Evolutionary conservation across 2,329 filamentous ascomycete species (phyloP).

Genomic region (Cladorrhinum sp.): DNA sequence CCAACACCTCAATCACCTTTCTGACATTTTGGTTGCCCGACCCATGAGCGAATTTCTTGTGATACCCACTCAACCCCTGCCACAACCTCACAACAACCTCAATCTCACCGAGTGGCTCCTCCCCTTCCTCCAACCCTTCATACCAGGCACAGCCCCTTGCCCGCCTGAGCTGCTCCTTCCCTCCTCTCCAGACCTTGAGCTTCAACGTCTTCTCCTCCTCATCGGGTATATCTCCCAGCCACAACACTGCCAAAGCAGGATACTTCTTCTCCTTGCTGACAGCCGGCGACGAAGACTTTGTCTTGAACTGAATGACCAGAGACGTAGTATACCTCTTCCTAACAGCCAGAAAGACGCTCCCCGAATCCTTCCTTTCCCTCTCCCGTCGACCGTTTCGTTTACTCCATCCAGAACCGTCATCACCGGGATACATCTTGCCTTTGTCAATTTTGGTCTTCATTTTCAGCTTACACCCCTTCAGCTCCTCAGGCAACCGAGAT

Average conservation of each 20-base stretch:
- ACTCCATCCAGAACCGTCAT: slow-evolving; percentile 47
- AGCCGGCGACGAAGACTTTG: slow-evolving; percentile 52
- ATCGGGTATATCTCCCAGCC: slow-evolving; percentile 67
- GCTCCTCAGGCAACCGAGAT: slow-evolving; percentile 43
- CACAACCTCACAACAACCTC: slow-evolving; percentile 58
- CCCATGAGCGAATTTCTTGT: slow-evolving; percentile 50
- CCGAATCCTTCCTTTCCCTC: slow-evolving; percentile 30
- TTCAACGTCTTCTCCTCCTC: slow-evolving; percentile 59
- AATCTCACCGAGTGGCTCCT: slow-evolving; percentile 54
- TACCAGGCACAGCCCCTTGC: slow-evolving; percentile 36
- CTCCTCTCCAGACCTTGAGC: slow-evolving; percentile 65
- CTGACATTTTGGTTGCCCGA: slow-evolving; percentile 51
- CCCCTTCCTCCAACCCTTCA: slow-evolving; percentile 48
- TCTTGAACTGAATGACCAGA: slow-evolving; percentile 57
- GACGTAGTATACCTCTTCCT: slow-evolving; percentile 58
- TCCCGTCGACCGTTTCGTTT: slow-evolving; percentile 42
- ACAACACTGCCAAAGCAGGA: slow-evolving; percentile 61
- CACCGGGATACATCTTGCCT: slow-evolving; percentile 54
- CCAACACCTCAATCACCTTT: slow-evolving; percentile 62
- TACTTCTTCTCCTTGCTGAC: slow-evolving; percentile 35
- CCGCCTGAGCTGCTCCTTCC: slow-evolving; percentile 46
- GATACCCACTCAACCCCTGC: slow-evolving; percentile 58
- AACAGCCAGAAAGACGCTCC: slow-evolving; percentile 51
- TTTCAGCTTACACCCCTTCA: slow-evolving; percentile 30
- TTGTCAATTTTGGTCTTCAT: slow-evolving; percentile 36